Evolutionary conservation across 306 rosid species (phyloP).

Genomic region (Cucumis hystrix): DNA sequence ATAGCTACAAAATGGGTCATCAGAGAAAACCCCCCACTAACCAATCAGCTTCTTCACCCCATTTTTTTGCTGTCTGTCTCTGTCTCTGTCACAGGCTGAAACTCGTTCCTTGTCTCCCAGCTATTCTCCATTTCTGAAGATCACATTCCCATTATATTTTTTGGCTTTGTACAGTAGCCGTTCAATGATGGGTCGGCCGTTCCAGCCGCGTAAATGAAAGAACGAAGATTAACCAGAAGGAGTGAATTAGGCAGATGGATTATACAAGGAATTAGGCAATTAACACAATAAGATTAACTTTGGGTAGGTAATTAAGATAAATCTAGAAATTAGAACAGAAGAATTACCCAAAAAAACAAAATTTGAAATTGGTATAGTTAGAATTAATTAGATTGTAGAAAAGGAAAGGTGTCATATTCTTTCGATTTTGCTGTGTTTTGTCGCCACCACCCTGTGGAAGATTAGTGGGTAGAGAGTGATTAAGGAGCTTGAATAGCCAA

Average conservation of each 20-base stretch:
- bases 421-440: constrained; percentile 22
- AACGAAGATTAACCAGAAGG: background rate
- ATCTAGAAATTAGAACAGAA: background rate
- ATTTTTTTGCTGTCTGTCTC: constrained; percentile 14
- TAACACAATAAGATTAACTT: background rate
- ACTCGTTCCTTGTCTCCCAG: background rate
- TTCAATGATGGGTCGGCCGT: constrained; percentile 17
- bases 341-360: background rate
- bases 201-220: constrained; percentile 18
- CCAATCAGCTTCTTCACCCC: constrained; percentile 30
- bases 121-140: background rate
- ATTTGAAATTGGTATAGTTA: background rate
- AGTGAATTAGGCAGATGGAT: background rate
- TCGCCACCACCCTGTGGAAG: constrained; percentile 15
- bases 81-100: background rate
- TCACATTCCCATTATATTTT: background rate
- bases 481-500: constrained; percentile 11
- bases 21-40: constrained; percentile 16
- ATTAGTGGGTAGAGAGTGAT: constrained; percentile 2
- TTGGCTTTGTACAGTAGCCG: background rate
- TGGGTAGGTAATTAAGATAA: background rate
- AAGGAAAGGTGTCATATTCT: constrained; percentile 18
- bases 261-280: background rate
- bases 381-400: constrained; percentile 10
- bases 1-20: constrained; percentile 19